Base-by-base conservation (phyloP, 225 moss, liverwort and hornwort genomes). In the Bryoerythrophyllum caledonicum region DNA sequence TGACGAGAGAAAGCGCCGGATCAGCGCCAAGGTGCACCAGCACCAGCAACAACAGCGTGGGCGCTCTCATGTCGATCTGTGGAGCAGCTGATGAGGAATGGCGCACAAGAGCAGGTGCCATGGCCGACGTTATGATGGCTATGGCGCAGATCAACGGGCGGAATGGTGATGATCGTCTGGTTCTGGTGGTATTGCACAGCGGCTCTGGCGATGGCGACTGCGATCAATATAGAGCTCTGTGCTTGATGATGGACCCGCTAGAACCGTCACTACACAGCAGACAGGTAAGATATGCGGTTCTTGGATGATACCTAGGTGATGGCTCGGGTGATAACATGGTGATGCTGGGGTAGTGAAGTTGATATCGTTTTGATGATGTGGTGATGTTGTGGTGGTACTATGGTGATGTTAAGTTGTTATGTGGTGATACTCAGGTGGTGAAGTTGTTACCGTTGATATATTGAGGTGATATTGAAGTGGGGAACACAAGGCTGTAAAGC, bases 1-100 rank as follows among this genome's bases (percentile, higher is more conserved):
- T 63, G 30, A 76, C 63, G 25, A 79, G 57, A 76, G 80, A 63
- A 40, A 72, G 57, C 56, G 68, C 59, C 7, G 51, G 53, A 49
- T 17, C 17, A 57, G 40, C 14, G 0, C 72, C 49, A 12, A 67
- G 51, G 1, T 16, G 65, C 23, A 41, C 10, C 28, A 70, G 10
- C 13, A 76, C 23, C n/a, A 54, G 10, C 21, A 55, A 2, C 19
- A 49, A 38, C 40, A 79, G 4, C 58, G 35, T 1, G 7, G 56
- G 43, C 15, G 13, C 56, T 63, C 24, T 21, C 26, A 68, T 32
- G 4, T 13, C 54, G 49, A 24, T 1, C 48, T 14, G 15, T 15
- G 44, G 4, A 44, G 44, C 44, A 15, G 49, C 49, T 14, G 48
- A 67, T 4, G 55, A 56, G 26, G 23, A 56, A 12, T 4, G 72